Percentiles rank a stretch among this genome's conserved stretches.
phyloP scores from a whole-genome alignment of 2,329 filamentous ascomycete genomes.

The Pleomassaria siparia region DNA sequence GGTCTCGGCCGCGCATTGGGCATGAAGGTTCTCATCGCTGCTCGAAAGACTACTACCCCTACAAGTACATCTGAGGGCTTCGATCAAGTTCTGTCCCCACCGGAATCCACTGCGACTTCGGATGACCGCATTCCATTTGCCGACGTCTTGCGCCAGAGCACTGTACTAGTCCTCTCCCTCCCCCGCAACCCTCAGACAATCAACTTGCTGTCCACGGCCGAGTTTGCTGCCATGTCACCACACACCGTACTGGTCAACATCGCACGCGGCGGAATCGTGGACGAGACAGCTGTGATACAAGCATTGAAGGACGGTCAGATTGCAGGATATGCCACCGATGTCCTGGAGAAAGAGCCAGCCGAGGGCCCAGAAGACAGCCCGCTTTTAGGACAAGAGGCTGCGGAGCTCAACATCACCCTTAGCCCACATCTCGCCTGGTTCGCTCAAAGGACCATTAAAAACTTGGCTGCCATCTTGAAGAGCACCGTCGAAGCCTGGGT shows the following conservation, averaged over 20 bases:
- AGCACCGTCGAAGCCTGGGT: conserved; percentile 52
- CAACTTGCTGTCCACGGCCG: conserved; percentile 38
- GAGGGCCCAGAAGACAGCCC: conserved; percentile 45
- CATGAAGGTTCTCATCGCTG: conserved; percentile 54
- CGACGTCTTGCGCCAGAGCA: conserved; percentile 39
- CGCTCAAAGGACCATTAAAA: conserved; percentile 50
- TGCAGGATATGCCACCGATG: conserved; percentile 55
- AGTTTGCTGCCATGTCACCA: conserved; percentile 49
- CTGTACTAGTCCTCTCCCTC: conserved; percentile 42
- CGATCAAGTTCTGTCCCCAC: conserved; percentile 1
- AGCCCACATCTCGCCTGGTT: conserved; percentile 59
- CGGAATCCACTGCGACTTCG: conserved; percentile 2
- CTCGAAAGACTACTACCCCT: conserved; percentile 33
- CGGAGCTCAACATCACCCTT: conserved; percentile 53
- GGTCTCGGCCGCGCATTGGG: conserved; percentile 48
- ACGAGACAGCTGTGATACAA: conserved; percentile 51
- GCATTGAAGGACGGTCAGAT: conserved; percentile 50
- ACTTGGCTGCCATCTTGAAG: conserved; percentile 48
- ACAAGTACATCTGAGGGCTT: conserved; percentile 6
- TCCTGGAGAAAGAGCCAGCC: conserved; percentile 52
- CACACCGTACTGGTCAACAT: conserved; percentile 53
- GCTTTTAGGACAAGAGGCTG: conserved; percentile 47
- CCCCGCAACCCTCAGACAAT: conserved; percentile 36
- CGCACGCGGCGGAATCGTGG: conserved; percentile 53
- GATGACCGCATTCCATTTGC: conserved; percentile 40